Evolutionary conservation across 2,329 filamentous ascomycete genomes (phyloP).

Genomic region (Colletotrichum sp.): DNA sequence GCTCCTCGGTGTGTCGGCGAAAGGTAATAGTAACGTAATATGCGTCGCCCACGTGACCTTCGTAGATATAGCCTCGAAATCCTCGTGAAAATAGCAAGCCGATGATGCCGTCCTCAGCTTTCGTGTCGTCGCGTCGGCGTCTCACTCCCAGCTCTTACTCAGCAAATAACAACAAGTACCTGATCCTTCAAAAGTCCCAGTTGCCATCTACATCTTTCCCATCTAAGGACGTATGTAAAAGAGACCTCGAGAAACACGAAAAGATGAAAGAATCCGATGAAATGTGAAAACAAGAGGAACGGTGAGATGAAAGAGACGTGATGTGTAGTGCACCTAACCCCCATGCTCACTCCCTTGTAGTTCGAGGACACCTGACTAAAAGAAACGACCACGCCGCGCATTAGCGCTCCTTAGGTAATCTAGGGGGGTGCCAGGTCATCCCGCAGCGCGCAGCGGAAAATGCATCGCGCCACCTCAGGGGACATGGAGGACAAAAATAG

Average conservation of each 20-base stretch:
- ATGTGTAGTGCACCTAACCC: background rate
- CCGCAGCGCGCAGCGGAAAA: background rate
- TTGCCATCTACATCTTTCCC: background rate
- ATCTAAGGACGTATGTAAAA: background rate
- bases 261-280: background rate
- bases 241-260: background rate
- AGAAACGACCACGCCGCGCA: background rate
- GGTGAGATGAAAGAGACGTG: background rate
- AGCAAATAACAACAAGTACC: background rate
- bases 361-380: constrained; percentile 6
- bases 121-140: background rate
- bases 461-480: background rate
- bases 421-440: background rate
- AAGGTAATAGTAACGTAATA: background rate
- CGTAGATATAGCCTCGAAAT: background rate
- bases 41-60: background rate
- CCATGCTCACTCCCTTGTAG: background rate
- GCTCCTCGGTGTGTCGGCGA: background rate
- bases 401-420: constrained; percentile 14
- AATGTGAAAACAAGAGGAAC: background rate
- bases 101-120: background rate
- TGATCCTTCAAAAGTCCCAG: background rate
- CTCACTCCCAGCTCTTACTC: background rate
- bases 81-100: background rate
- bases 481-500: background rate